Conservation (phyloP, 192 early-diverging fungal genomes). For the Chytriomyces hyalinus region DNA sequence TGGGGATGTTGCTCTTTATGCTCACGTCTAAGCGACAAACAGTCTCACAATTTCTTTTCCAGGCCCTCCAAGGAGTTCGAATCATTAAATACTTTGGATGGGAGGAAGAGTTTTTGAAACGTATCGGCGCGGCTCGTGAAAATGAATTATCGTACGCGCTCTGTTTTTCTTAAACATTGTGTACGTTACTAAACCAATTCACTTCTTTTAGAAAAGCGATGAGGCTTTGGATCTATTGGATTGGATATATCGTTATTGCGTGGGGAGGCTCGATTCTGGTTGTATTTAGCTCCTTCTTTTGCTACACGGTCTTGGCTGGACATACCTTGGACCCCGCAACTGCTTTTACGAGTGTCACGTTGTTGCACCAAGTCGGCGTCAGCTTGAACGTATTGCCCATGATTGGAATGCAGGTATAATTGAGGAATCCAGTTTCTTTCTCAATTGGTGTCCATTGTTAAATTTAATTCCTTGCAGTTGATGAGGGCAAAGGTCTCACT, state of each 20-base stretch:
- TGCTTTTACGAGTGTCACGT: conserved; percentile 49
- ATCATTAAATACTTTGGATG: conserved; percentile 88
- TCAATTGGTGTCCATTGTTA: conserved; percentile 1
- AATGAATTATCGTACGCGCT: conserved; percentile 23
- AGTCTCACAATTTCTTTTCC: neutral
- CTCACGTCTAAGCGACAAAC: conserved; percentile 55
- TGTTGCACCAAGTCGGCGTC: conserved; percentile 32
- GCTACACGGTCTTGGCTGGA: conserved; percentile 49
- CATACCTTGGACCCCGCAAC: conserved; percentile 45
- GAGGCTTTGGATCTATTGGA: conserved; percentile 12
- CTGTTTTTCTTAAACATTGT: neutral
- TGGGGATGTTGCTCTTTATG: conserved; percentile 2
- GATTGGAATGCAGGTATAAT: conserved; percentile 32
- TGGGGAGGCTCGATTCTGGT: conserved; percentile 54
- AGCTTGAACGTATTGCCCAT: conserved; percentile 32
- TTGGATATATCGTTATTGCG: conserved; percentile 28
- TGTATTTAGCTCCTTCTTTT: conserved; percentile 61
- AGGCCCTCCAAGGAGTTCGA: conserved; percentile 83
- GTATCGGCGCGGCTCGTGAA: conserved; percentile 36
- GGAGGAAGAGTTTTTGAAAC: conserved; percentile 48
- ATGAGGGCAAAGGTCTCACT: conserved; percentile 42
- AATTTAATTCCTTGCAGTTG: conserved; percentile 1
- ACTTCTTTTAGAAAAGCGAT: neutral
- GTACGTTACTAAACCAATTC: neutral
- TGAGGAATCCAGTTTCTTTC: neutral